Evolutionary conservation across 1,284 basidiomycete genomes (phyloP).

Genomic region (Veloporphyrellus conicus): DNA sequence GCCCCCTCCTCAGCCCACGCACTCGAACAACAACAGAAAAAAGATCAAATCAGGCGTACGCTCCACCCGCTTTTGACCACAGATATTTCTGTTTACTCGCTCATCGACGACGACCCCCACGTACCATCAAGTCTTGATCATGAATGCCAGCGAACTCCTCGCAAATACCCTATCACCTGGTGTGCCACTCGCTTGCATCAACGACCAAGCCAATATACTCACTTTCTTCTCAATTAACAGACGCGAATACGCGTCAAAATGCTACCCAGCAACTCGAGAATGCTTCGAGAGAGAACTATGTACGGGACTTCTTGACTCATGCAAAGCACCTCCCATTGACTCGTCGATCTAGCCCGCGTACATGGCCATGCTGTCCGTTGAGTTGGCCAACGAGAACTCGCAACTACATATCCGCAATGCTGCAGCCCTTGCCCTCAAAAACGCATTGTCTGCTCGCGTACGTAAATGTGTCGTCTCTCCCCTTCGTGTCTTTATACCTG

Average conservation of each 20-base stretch:
- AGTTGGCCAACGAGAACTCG: slow-evolving; percentile 72
- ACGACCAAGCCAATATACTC: slow-evolving; percentile 11
- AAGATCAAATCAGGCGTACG: slow-evolving; percentile 15
- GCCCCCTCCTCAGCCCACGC: slow-evolving; percentile 24
- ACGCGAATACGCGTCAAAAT: slow-evolving; percentile 81
- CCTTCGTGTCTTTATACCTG: slow-evolving; percentile 9
- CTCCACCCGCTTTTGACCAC: slow-evolving; percentile 3
- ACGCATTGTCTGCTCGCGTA: slow-evolving; percentile 86
- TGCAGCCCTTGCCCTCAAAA: slow-evolving; percentile 96
- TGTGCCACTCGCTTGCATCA: slow-evolving; percentile 42
- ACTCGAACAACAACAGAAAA: slow-evolving; percentile 9
- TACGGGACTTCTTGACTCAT: slow-evolving; percentile 38
- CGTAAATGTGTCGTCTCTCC: slow-evolving; percentile 36
- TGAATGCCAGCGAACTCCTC: slow-evolving; percentile 88
- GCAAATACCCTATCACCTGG: slow-evolving; percentile 86
- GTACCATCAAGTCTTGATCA: slow-evolving; percentile 40
- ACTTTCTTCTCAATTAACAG: slow-evolving; percentile 39
- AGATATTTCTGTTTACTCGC: slow-evolving; percentile 9
- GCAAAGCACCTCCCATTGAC: slow-evolving; percentile 20
- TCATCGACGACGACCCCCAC: slow-evolving; percentile 26
- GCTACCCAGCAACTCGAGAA: slow-evolving; percentile 85
- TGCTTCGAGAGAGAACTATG: slow-evolving; percentile 82
- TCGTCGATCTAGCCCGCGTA: slow-evolving; percentile 68
- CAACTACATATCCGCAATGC: slow-evolving; percentile 85
- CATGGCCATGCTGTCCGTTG: slow-evolving; percentile 80